Base-by-base conservation (phyloP, 2,329 filamentous ascomycete genomes). In the Exophiala spinifera region DNA sequence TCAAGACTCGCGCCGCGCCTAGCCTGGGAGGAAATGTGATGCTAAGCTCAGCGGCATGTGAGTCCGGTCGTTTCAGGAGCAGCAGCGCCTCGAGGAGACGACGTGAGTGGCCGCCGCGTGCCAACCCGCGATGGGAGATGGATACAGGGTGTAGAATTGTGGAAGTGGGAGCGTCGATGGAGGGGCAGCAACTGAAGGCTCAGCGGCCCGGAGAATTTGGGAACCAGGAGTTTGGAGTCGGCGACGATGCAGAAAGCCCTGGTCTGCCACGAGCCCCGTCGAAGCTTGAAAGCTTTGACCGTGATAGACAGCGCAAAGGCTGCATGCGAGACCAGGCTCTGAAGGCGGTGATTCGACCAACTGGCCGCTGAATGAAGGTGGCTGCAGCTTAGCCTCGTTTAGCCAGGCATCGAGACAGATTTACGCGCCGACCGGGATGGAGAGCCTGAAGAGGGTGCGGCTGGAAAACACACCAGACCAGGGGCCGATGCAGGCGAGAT, bases 1-100 rank as follows among this genome's bases (percentile, higher is more conserved):
- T 49, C 49, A 58, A n/a, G 52, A 55, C 51, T 60, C 57, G 57
- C 51, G 57, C 55, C 57, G 54, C 55, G 55, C 51, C 54, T 60
- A 60, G 57, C 51, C 48, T 45, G 47, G 23, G 39, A 53, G 46
- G 31, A n/a, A 37, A 56, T 55, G 54, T 60, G 57, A 53, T 57
- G 51, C 55, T 60, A 60, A 53, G 43, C 40, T 48, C 39, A 23
- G 28, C 28, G 51, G 39, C 44, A 52, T 45, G 40, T 46, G 48
- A 44, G 57, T 13, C 43, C 57, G 51, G 51, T 48, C 45, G 53
- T 60, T 60, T 60, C 57, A 60, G 57, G 49, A 55, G 49, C 31
- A 45, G 40, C 50, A 53, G 57, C 57, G 57, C 57, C 48, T 60
- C 55, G 57, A 60, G 55, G 17, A 20, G 33, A 21, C 25, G 10